A percentile compares a stretch with the other conserved stretches of the same genome.
These are phyloP conservation scores for Samsoniella hepiali DNA, from an alignment of 2,329 filamentous ascomycete genomes.

Conservation along the genomic window DNA sequence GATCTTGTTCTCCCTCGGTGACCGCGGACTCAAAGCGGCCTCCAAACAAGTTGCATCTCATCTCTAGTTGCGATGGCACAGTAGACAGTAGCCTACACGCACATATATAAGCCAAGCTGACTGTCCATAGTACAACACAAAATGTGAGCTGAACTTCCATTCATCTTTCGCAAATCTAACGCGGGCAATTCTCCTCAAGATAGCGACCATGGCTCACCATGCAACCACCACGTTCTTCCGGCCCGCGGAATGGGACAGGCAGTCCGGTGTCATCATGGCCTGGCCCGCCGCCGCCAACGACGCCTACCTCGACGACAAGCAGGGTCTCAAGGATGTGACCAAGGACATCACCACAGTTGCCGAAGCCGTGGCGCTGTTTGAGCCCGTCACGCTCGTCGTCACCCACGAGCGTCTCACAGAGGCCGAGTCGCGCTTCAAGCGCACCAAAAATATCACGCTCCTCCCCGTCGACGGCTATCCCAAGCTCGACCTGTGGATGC, in stretches of 20 bases:
- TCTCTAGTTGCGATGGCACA: not conserved
- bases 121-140: not conserved
- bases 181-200: not conserved
- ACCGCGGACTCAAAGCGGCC: not conserved
- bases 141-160: not conserved
- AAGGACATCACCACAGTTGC: constrained; percentile 27
- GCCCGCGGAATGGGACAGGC: constrained; percentile 16
- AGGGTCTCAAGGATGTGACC: constrained; percentile 19
- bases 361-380: constrained; percentile 26
- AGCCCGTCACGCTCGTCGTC: constrained; percentile 27
- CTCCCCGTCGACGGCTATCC: constrained; percentile 16
- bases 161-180: not conserved
- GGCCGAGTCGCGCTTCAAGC: constrained; percentile 18
- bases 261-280: constrained; percentile 17
- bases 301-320: constrained; percentile 16
- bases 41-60: not conserved
- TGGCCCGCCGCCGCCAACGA: constrained; percentile 16
- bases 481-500: constrained; percentile 28
- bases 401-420: constrained; percentile 18
- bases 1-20: not conserved
- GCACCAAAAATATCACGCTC: constrained; percentile 13
- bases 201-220: not conserved
- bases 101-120: not conserved
- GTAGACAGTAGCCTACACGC: not conserved
- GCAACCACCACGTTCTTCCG: constrained; percentile 6